Percentiles rank a stretch among this genome's conserved stretches.
phyloP scores from a whole-genome alignment of 2,329 filamentous ascomycete species.

The Sarocladiaceae sp. region DNA sequence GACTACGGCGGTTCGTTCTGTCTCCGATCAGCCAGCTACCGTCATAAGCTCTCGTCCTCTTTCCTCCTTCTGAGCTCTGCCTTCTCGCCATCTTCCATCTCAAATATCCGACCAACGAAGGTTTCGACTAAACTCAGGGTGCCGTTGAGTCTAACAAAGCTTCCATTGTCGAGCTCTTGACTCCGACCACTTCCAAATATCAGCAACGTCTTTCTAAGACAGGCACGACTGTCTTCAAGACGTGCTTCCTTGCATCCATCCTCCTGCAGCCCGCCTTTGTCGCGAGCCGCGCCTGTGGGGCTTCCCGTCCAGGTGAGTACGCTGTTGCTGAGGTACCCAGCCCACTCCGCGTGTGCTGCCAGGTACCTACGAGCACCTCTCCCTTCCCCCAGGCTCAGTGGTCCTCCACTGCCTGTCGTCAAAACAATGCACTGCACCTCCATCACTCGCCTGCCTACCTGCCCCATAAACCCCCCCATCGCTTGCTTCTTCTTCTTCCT shows the following conservation, averaged over 20 bases:
- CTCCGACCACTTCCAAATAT: neutral
- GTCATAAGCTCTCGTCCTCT: conserved; percentile 1
- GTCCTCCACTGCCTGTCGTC: conserved; percentile 7
- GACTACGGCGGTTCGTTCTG: neutral
- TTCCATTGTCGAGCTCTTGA: neutral
- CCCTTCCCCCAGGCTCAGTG: neutral
- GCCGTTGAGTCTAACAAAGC: too few relatives aligned
- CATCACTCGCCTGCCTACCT: neutral
- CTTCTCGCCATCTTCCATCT: neutral
- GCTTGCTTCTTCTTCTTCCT: conserved; percentile 6
- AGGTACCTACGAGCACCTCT: conserved; percentile 7
- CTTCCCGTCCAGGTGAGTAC: neutral
- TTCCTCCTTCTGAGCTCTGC: neutral
- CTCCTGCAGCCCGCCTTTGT: conserved; percentile 5
- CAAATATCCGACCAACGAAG: neutral
- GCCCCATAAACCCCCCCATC: conserved; percentile 6
- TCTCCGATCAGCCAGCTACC: conserved; percentile 7
- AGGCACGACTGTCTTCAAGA: neutral
- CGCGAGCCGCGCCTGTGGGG: conserved; percentile 10
- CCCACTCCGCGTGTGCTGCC: conserved; percentile 6
- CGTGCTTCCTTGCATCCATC: conserved; percentile 5
- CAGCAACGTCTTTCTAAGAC: neutral
- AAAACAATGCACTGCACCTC: conserved; percentile 8
- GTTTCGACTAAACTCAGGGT: neutral
- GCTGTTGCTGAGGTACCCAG: conserved; percentile 6